Evolutionary conservation across 148 eudicot genomes (phyloP), one percentile per base, ranked within the genome.

Genomic region (Camellia lanceoleosa): DNA sequence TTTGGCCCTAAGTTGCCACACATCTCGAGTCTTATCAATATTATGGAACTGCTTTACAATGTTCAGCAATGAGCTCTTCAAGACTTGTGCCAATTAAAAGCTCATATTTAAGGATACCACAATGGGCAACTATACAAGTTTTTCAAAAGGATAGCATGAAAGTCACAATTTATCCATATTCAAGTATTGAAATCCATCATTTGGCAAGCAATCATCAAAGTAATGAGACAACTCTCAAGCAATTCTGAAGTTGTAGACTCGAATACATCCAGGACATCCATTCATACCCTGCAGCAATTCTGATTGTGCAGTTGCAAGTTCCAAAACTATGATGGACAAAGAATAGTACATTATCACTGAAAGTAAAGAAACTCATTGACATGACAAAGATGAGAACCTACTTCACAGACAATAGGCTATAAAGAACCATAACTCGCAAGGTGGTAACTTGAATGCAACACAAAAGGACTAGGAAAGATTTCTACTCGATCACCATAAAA

Each of bases 1-100:
- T 46, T 43, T n/a, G 73, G 54, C 73, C 47, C n/a, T 68, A 43
- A 41, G 49, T 42, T 69, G 49, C 73, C 51, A 69, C 49, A 68
- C 42, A 13, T 41, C 18, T 20, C 7, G 7, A 0, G 2, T 44
- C 11, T 12, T 69, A 69, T 15, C 51, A 0, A 69, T 15, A 69
- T 4, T 46, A 69, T 69, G 73, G 18, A 5, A 44, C 73, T 42
- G 18, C 1, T 69, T 15, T 23, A 42, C 20, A 15, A 44, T 13
- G 65, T 61, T 61, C 23, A 61, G 5, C 65, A 61, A 61, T n/a
- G 65, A 16, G 65, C 18, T 61, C 7, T 15, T 15, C 4, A 7
- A 42, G 13, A 42, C 47, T 43, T 15, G 15, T 11, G 49, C 47
- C 54, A 69, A 44, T 46, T 18, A 41, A 69, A 69, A 69, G 73